Base-by-base conservation (phyloP, 495 filamentous ascomycete genomes). In the Pyronema omphalodes region DNA sequence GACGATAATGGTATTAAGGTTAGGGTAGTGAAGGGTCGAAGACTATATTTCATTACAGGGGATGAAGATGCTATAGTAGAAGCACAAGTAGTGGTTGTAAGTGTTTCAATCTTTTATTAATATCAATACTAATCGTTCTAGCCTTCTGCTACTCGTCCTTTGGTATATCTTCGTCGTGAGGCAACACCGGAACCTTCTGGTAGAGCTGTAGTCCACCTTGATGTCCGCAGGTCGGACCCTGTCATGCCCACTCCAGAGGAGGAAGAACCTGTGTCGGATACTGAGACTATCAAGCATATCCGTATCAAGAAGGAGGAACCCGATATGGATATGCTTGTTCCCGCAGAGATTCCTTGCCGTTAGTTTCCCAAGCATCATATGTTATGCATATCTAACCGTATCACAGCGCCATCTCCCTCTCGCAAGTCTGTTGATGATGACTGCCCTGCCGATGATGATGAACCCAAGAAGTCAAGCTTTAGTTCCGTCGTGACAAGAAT, bases 381-480 rank as follows among this genome's bases (percentile, higher is more conserved):
- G 15, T 41, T 41, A 41, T 12, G 11, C 39, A 41, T 41, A 17
- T 41, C 39, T 41, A 41, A 41, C 39, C 39, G 11, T 12, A 17
- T 17, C 15, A 41, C 39, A 47, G 44, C 44, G 23, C 18, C 44
- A 9, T 47, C 44, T 11, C 44, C 44, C 44, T 15, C 23, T 29
- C 23, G n/a, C 12, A 23, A 47, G 44, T 47, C 44, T 1, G 44
- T 47, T 9, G 52, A 56, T 47, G 45, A 63, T 46, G 37, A 52
- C 60, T 6, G 51, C 37, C 41, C 62, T 53, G 23, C 39, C 44
- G 59, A 62, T 9, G 59, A 50, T 7, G 53, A 58, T 11, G 53
- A 52, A n/a, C 19, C 53, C 7, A 51, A 40, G 35, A 58, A 52
- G 45, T 34, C n/a, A 17, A 56, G 37, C 18, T 23, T 12, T 6